phyloP scores from a whole-genome alignment of 176 grass and related monocot genomes.

The Avena insularis region DNA sequence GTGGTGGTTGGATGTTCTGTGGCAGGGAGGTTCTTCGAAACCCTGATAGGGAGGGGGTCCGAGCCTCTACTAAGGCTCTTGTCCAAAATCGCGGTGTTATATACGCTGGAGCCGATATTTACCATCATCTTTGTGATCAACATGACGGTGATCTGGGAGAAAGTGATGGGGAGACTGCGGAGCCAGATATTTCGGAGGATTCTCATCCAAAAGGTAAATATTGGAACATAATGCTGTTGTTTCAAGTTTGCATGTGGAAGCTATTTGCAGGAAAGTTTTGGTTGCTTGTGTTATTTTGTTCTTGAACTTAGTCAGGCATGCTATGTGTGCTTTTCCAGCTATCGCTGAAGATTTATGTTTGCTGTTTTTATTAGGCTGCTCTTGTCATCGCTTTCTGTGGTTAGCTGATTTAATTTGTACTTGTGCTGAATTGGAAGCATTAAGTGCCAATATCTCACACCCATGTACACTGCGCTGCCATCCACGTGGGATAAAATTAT shows the following conservation, averaged over 20 bases:
- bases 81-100: conserved; percentile 77
- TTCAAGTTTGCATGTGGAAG: neutral
- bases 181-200: conserved; percentile 95
- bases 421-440: neutral
- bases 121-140: conserved; percentile 84
- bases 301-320: neutral
- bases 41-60: conserved; percentile 71
- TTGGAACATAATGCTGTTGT: neutral
- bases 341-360: neutral
- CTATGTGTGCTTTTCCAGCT: neutral
- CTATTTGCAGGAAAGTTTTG: neutral
- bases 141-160: conserved; percentile 92
- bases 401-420: neutral
- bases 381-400: neutral
- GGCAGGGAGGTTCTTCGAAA: conserved; percentile 94
- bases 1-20: conserved; percentile 2
- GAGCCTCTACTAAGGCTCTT: conserved; percentile 71
- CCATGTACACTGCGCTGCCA: no score
- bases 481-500: no score
- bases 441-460: neutral
- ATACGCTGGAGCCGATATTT: conserved; percentile 84
- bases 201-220: conserved; percentile 87
- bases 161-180: conserved; percentile 78
- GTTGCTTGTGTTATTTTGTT: neutral
- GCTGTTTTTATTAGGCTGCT: neutral